A percentile compares a stretch with the other conserved stretches of the same genome.
Evolutionary conservation across 2,329 filamentous ascomycete genomes (phyloP).

Genomic region (Aspergillus calidoustus): DNA sequence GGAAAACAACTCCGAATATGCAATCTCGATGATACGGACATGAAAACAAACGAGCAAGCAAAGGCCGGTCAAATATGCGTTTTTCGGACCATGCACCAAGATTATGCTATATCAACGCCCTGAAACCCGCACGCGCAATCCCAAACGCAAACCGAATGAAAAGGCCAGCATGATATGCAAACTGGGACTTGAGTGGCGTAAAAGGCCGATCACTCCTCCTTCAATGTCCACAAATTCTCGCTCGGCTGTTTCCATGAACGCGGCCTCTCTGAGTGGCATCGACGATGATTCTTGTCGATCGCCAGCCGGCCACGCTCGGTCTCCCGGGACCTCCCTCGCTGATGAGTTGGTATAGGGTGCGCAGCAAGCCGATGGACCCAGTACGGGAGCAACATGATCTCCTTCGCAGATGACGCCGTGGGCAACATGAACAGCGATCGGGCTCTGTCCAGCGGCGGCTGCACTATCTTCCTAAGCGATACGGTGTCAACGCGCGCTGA

Average conservation of each 20-base stretch:
- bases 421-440: slow-evolving; percentile 37
- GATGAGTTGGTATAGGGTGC: slow-evolving; percentile 10
- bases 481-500: background rate
- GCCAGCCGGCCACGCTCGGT: slow-evolving; percentile 13
- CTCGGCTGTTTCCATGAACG: slow-evolving; percentile 43
- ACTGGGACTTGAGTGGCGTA: background rate
- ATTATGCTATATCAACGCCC: slow-evolving; percentile 7
- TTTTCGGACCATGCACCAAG: slow-evolving; percentile 2
- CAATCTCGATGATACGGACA: background rate
- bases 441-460: slow-evolving; percentile 37
- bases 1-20: background rate
- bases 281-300: slow-evolving; percentile 36
- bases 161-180: background rate
- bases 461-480: slow-evolving; percentile 35
- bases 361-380: slow-evolving; percentile 26
- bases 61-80: slow-evolving; percentile 1
- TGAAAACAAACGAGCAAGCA: background rate
- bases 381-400: slow-evolving; percentile 27
- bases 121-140: background rate
- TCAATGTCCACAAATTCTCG: slow-evolving; percentile 40
- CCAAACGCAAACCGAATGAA: background rate
- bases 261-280: slow-evolving; percentile 45
- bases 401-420: slow-evolving; percentile 25
- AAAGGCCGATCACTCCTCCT: slow-evolving; percentile 32
- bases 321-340: slow-evolving; percentile 6